These are phyloP conservation scores for Stephanocyclus meneghinianus DNA, from an alignment of 352 stramenopile genomes.

Conservation along the genomic window DNA sequence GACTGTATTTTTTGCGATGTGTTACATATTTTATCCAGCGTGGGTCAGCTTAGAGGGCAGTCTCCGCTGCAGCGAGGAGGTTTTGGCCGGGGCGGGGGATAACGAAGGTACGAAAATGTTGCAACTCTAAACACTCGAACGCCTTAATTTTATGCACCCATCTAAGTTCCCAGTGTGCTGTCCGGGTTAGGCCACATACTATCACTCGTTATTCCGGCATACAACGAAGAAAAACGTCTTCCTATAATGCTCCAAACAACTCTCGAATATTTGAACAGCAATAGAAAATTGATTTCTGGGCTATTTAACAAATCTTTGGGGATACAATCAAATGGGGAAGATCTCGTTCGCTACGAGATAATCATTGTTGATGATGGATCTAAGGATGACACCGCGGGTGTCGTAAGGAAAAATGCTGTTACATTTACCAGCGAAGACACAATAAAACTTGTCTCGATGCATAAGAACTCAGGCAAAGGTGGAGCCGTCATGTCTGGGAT, in stretches of 20 bases:
- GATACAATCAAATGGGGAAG: background rate
- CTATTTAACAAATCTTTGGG: slow-evolving; percentile 23
- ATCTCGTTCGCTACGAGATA: slow-evolving; percentile 57
- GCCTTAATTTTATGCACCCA: background rate
- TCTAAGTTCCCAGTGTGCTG: background rate
- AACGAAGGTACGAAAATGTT: slow-evolving; percentile 15
- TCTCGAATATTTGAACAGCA: slow-evolving; percentile 84
- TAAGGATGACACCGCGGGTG: slow-evolving; percentile 61
- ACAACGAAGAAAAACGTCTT: slow-evolving; percentile 92
- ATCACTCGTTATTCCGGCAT: slow-evolving; percentile 91
- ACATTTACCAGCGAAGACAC: slow-evolving; percentile 28
- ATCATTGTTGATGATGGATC: slow-evolving; percentile 82
- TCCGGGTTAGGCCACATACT: slow-evolving; percentile 63
- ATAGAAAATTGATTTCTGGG: slow-evolving; percentile 53
- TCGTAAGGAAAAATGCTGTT: slow-evolving; percentile 52
- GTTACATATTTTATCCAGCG: slow-evolving; percentile 53
- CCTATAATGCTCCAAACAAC: slow-evolving; percentile 89
- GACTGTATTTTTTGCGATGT: slow-evolving; percentile 19
- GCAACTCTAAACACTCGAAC: background rate
- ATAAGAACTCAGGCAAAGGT: slow-evolving; percentile 75
- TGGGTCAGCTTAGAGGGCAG: slow-evolving; percentile 27
- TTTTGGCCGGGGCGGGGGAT: slow-evolving; percentile 21
- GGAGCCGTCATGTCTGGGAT: slow-evolving; percentile 74
- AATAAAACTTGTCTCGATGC: slow-evolving; percentile 59
- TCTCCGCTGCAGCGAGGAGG: slow-evolving; percentile 33